These are phyloP conservation scores for Zasmidium angulare DNA, from an alignment of 2,329 filamentous ascomycete genomes.

Conservation along the genomic window DNA sequence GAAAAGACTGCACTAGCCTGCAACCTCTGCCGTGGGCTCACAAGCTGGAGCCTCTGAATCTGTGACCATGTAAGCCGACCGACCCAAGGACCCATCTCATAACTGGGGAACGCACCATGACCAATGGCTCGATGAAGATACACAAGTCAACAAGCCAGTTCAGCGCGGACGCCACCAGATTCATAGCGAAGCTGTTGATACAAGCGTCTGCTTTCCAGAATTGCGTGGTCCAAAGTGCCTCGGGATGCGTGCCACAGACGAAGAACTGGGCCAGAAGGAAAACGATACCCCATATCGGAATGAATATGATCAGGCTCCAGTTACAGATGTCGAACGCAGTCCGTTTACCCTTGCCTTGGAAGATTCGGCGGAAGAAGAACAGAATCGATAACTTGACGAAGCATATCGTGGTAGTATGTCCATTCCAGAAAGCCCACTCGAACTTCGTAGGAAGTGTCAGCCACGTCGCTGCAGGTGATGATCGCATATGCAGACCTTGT, in stretches of 20 bases:
- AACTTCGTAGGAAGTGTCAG: constrained; percentile 3
- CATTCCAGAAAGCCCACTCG: constrained; percentile 21
- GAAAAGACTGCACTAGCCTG: constrained; percentile 15
- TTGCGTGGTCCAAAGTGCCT: constrained; percentile 11
- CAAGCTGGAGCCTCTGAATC: constrained; percentile 12
- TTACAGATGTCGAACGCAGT: constrained; percentile 16
- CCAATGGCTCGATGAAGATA: constrained; percentile 13
- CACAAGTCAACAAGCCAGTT: constrained; percentile 14
- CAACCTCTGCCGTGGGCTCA: constrained; percentile 8
- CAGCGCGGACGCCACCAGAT: constrained; percentile 4
- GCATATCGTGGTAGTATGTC: constrained; percentile 14
- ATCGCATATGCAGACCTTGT: constrained; percentile 5
- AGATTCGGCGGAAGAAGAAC: constrained; percentile 19
- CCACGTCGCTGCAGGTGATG: no score
- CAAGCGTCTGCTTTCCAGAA: constrained; percentile 11
- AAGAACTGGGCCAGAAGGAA: constrained; percentile 14
- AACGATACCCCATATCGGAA: constrained; percentile 12
- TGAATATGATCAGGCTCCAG: constrained; percentile 13
- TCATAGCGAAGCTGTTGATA: constrained; percentile 13
- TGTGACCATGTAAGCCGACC: not conserved
- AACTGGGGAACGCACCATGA: constrained; percentile 8
- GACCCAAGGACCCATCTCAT: no score
- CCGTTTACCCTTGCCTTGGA: constrained; percentile 6
- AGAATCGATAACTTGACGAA: constrained; percentile 19
- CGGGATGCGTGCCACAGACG: constrained; percentile 13